Evolutionary conservation across 179 eudicot genomes (phyloP).

Genomic region (Beta macrorhiza): DNA sequence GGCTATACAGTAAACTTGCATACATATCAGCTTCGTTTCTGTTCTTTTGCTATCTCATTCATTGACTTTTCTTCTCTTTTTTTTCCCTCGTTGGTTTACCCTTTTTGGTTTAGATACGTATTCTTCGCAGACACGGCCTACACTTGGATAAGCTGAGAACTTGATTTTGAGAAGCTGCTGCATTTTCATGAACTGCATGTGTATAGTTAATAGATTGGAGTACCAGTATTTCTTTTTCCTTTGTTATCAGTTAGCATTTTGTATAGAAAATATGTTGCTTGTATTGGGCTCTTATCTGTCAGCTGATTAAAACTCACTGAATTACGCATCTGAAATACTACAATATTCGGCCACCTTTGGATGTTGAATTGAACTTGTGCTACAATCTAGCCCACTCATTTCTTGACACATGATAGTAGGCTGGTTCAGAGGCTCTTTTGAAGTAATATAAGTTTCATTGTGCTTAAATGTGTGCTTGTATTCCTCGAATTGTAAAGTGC

Average conservation of each 20-base stretch:
- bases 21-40: not conserved
- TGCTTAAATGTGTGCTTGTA: not conserved
- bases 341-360: not conserved
- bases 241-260: not conserved
- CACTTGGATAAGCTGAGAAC: slow-evolving; percentile 31
- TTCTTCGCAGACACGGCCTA: slow-evolving; percentile 37
- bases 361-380: not conserved
- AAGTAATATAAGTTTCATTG: not conserved
- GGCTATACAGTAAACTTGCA: not conserved
- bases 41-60: not conserved
- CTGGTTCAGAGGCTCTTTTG: not conserved
- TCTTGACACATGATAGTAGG: not conserved
- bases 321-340: not conserved
- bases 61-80: not conserved
- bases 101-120: slow-evolving; percentile 27
- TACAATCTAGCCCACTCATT: not conserved
- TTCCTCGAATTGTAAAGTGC: too few species aligned
- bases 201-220: slow-evolving; percentile 10
- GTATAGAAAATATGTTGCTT: not conserved
- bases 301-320: not conserved
- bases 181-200: not conserved
- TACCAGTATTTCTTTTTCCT: not conserved
- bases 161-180: slow-evolving; percentile 24
- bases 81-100: not conserved
- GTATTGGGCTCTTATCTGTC: not conserved